Evolutionary conservation across 495 filamentous ascomycete species (phyloP).

Genomic region (Sordaria brevicollis): DNA sequence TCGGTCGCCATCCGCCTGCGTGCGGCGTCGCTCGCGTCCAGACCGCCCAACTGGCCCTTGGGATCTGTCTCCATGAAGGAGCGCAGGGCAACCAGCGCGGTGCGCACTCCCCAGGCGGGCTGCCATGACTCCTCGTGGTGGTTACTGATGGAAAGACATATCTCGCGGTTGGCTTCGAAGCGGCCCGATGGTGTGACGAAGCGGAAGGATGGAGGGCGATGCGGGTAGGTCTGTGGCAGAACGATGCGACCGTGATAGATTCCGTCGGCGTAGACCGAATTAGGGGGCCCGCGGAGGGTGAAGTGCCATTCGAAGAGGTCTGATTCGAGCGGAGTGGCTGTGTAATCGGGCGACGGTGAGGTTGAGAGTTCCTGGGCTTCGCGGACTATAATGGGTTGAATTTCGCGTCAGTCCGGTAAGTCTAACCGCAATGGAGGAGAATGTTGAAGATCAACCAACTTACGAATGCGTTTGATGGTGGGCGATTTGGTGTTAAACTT

Average conservation of each 20-base stretch:
- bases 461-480: slow-evolving; percentile 70
- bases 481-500: slow-evolving; percentile 69
- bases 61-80: slow-evolving; percentile 67
- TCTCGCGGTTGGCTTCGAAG: slow-evolving; percentile 95
- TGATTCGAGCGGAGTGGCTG: slow-evolving; percentile 68
- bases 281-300: slow-evolving; percentile 83
- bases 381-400: slow-evolving; percentile 46
- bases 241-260: slow-evolving; percentile 95
- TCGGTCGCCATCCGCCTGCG: slow-evolving; percentile 55
- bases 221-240: slow-evolving; percentile 77
- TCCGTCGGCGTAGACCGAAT: slow-evolving; percentile 64
- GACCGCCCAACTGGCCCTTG: slow-evolving; percentile 74
- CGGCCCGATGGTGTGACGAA: slow-evolving; percentile 86
- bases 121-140: slow-evolving; percentile 99
- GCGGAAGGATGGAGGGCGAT: slow-evolving; percentile 84
- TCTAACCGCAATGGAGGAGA: slow-evolving; percentile 2
- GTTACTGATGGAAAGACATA: slow-evolving; percentile 84
- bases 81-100: slow-evolving; percentile 59
- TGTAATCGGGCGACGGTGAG: slow-evolving; percentile 69
- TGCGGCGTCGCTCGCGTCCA: slow-evolving; percentile 58
- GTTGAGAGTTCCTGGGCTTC: slow-evolving; percentile 76
- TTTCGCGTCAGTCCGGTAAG: slow-evolving; percentile 11
- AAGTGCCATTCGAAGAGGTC: slow-evolving; percentile 99
- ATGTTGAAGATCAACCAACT: slow-evolving; percentile 10
- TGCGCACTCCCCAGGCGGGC: slow-evolving; percentile 91